These are phyloP conservation scores for Pseudozyma sp. DNA, from an alignment of 1,284 basidiomycete genomes.

Conservation along the genomic window DNA sequence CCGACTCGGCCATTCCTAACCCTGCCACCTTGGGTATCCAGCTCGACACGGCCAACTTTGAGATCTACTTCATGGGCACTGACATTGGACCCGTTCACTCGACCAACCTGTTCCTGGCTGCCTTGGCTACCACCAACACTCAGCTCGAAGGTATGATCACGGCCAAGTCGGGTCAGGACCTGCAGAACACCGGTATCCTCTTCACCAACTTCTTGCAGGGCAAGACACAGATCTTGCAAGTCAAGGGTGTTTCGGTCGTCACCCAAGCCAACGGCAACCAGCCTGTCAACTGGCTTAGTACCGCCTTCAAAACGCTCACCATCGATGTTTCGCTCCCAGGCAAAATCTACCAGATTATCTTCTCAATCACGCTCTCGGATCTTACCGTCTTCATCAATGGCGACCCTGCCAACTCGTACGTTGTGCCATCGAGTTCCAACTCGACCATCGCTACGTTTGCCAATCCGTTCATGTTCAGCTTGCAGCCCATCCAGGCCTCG, in stretches of 20 bases:
- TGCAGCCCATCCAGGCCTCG: constrained; percentile 76
- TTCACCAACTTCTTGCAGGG: constrained; percentile 79
- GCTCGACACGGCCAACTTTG: constrained; percentile 78
- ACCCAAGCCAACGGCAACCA: constrained; percentile 64
- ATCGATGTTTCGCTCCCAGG: constrained; percentile 78
- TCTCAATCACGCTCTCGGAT: constrained; percentile 77
- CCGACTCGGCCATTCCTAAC: constrained; percentile 78
- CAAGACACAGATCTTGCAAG: constrained; percentile 76
- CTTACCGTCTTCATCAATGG: constrained; percentile 74
- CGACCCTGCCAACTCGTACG: constrained; percentile 52
- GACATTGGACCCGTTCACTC: constrained; percentile 71
- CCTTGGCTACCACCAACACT: constrained; percentile 73
- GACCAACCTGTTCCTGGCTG: constrained; percentile 73
- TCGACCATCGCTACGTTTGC: constrained; percentile 77
- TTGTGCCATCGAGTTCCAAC: constrained; percentile 63
- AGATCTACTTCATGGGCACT: constrained; percentile 71
- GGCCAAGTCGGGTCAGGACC: constrained; percentile 72
- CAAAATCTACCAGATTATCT: constrained; percentile 77
- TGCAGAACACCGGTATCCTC: constrained; percentile 75
- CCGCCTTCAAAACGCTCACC: constrained; percentile 78
- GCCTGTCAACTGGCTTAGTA: constrained; percentile 78
- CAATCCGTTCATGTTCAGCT: constrained; percentile 82
- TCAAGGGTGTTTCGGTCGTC: constrained; percentile 76
- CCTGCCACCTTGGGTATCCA: constrained; percentile 79
- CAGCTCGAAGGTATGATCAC: constrained; percentile 77